Percentiles rank a stretch among this genome's conserved stretches.
Evolutionary conservation across 2,329 filamentous ascomycete species (phyloP).

Genomic region (Lachnellula occidentalis): DNA sequence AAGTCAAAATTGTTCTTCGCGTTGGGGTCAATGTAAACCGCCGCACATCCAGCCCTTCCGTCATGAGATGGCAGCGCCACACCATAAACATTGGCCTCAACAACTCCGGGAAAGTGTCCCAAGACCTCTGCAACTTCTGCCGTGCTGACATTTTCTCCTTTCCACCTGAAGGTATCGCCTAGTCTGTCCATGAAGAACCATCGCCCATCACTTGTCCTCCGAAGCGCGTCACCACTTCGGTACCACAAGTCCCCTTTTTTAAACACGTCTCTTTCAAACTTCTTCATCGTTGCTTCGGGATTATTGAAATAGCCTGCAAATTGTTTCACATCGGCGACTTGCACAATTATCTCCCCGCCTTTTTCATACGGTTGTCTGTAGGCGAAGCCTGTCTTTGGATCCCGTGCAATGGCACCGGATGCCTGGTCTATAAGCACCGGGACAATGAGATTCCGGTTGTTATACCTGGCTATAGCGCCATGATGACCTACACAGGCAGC

Average conservation of each 20-base stretch:
- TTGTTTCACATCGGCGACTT: slow-evolving; percentile 46
- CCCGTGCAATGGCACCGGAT: slow-evolving; percentile 60
- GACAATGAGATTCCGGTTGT: slow-evolving; percentile 50
- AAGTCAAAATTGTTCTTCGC: slow-evolving; percentile 51
- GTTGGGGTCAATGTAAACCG: slow-evolving; percentile 51
- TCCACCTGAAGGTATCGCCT: slow-evolving; percentile 72
- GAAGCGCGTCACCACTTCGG: slow-evolving; percentile 61
- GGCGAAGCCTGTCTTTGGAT: slow-evolving; percentile 64
- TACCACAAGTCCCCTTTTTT: slow-evolving; percentile 64
- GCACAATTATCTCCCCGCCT: slow-evolving; percentile 72
- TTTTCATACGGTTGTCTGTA: slow-evolving; percentile 56
- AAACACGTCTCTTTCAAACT: slow-evolving; percentile 60
- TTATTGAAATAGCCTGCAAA: slow-evolving; percentile 69
- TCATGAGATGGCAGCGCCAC: slow-evolving; percentile 61
- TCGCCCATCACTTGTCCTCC: slow-evolving; percentile 55
- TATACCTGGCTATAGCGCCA: slow-evolving; percentile 52
- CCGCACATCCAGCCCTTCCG: slow-evolving; percentile 62
- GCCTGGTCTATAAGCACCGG: slow-evolving; percentile 65
- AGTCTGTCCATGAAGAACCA: slow-evolving; percentile 67
- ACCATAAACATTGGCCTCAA: slow-evolving; percentile 67
- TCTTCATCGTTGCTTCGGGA: slow-evolving; percentile 59
- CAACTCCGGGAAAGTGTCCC: slow-evolving; percentile 51
- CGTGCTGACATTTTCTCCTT: slow-evolving; percentile 63
- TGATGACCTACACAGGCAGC: slow-evolving; percentile 66
- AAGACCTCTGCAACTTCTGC: slow-evolving; percentile 62